Evolutionary conservation across 768 basidiomycete species (phyloP).

Genomic region (Boletus vermiculosoides): DNA sequence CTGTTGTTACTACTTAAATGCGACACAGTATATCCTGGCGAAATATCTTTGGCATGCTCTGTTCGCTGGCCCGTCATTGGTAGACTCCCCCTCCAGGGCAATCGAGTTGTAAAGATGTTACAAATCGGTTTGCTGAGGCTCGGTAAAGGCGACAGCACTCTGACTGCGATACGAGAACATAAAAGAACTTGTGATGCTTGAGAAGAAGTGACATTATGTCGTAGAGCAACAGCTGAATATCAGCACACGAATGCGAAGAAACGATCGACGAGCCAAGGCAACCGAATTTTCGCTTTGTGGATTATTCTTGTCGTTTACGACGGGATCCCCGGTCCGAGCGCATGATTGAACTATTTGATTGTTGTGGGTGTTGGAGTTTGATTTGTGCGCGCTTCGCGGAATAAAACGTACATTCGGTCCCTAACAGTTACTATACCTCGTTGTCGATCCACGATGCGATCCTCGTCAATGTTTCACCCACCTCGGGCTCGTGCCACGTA

Average conservation of each 20-base stretch:
- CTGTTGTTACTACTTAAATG: neutral
- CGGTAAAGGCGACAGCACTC: neutral
- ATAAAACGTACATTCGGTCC: too few species aligned
- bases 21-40: neutral
- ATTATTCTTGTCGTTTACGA: neutral
- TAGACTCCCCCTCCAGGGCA: neutral
- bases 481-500: conserved; percentile 55
- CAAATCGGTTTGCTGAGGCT: neutral
- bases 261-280: neutral
- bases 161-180: neutral
- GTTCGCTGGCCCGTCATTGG: neutral
- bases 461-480: conserved; percentile 44
- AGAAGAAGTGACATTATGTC: too few species aligned
- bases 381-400: neutral
- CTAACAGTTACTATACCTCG: too few species aligned
- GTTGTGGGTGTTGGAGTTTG: too few species aligned
- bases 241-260: too few species aligned
- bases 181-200: neutral
- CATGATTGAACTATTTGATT: neutral
- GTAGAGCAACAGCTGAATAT: neutral
- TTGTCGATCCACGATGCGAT: conserved; percentile 48
- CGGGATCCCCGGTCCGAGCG: neutral
- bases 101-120: neutral
- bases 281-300: neutral
- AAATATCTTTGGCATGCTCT: neutral